Evolutionary conservation across 768 basidiomycete genomes (phyloP), one percentile per base, ranked within the genome.

Genomic region (Termitomyces heimii): DNA sequence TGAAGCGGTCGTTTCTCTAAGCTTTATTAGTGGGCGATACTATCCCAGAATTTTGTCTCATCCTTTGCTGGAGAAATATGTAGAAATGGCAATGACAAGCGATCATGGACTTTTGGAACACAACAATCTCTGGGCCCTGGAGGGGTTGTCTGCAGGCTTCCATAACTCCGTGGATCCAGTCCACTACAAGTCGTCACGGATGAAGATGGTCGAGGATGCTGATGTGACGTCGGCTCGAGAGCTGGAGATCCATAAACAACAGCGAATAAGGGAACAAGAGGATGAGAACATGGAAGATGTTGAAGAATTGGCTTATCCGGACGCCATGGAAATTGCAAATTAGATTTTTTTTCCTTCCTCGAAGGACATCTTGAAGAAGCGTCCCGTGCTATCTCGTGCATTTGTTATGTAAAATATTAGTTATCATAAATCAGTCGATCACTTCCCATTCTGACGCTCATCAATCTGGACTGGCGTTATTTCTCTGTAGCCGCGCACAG

Each of bases 1-100:
- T 58, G 89, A 92, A 68, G 79, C 79, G 16, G 79, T 88, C 20
- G 60, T 91, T n/a, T 83, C 83, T 3, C 75, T 92, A 42, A 81
- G 83, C 35, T 73, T 91, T 47, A 77, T 94, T 59, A 83, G 83
- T 32, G 92, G 92, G 32, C 78, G 92, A 55, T 94, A 94, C 67
- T 94, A 94, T 66, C 88, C 91, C 5, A 73, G 77, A 6, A 75
- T 94, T 35, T 76, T 92, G 24, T 65, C 73, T 22, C 88, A 91
- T 64, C 88, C 88, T 1, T 73, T 85, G 35, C 70, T 92, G 20
- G 69, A 68, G 13, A 67, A 71, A 4, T 63, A 62, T 22, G 64
- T 88, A 3, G 64, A 71, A 31, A 63, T 71, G 16, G 80, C 79
- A 13, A 63, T 80, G 43, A 56, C 67, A 35, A 63, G 67, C 12